phyloP scores from a whole-genome alignment of 345 rosid species.

The Aquilaria malaccensis region DNA sequence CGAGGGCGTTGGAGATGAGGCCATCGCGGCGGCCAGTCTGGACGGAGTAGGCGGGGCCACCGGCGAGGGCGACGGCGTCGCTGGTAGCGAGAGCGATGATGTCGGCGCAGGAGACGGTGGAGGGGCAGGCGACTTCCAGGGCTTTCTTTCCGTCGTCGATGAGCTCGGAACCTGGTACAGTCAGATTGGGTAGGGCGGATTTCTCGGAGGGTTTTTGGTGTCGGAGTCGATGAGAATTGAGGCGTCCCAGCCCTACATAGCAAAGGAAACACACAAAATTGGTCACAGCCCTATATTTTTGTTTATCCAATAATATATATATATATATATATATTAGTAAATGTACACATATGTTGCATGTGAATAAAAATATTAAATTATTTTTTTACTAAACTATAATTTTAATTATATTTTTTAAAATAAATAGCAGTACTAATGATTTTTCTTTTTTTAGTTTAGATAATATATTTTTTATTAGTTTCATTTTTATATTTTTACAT shows the following conservation, averaged over 20 bases:
- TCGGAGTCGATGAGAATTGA: constrained; percentile 65
- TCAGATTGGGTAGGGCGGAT: constrained; percentile 55
- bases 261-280: not conserved
- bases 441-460: no score
- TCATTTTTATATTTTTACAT: no score
- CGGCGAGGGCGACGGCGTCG: constrained; percentile 47
- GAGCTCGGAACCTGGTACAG: constrained; percentile 52
- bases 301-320: not conserved
- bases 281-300: not conserved
- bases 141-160: constrained; percentile 53
- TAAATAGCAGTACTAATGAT: no score
- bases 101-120: constrained; percentile 71
- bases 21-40: constrained; percentile 69
- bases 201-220: constrained; percentile 38
- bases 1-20: constrained; percentile 25
- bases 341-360: not conserved
- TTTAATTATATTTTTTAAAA: no score
- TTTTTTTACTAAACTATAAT: not conserved
- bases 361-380: no score
- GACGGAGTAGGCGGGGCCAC: constrained; percentile 42
- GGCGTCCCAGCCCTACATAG: constrained; percentile 69
- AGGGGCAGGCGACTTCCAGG: constrained; percentile 51
- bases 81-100: constrained; percentile 52
- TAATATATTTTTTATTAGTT: no score
- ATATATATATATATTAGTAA: not conserved